phyloP scores from a whole-genome alignment of 139 green algal genomes.

The Chlamydomonas sphaeroides region DNA sequence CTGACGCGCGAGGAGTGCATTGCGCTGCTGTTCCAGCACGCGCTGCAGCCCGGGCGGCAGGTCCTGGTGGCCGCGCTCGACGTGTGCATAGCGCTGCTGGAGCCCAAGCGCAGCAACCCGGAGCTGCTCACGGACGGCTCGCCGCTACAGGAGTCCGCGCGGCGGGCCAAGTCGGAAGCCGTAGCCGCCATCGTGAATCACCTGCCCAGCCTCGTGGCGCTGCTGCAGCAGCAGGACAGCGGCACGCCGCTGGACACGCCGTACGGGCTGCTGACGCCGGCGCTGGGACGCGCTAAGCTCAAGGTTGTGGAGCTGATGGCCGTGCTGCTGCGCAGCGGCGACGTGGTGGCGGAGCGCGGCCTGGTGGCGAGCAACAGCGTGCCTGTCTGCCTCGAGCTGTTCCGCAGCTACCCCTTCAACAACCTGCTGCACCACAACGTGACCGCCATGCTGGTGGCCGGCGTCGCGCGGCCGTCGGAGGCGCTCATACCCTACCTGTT shows the following conservation, averaged over 20 bases:
- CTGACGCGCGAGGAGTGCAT: constrained; percentile 66
- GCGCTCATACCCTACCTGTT: constrained; percentile 75
- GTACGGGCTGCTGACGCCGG: constrained; percentile 80
- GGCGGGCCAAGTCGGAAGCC: constrained; percentile 45
- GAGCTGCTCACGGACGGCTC: constrained; percentile 36
- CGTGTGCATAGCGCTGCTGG: constrained; percentile 84
- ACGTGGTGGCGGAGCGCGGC: constrained; percentile 60
- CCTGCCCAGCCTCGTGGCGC: constrained; percentile 64
- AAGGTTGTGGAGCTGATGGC: constrained; percentile 85
- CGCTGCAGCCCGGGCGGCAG: constrained; percentile 46
- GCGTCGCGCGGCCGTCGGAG: constrained; percentile 48
- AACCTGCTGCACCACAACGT: constrained; percentile 89
- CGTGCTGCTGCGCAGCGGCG: constrained; percentile 76
- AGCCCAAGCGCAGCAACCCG: constrained; percentile 65
- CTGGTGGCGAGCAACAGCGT: constrained; percentile 68
- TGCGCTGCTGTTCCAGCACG: constrained; percentile 56
- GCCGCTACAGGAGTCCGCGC: constrained; percentile 42
- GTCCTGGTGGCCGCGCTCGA: constrained; percentile 79
- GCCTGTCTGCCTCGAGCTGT: constrained; percentile 73
- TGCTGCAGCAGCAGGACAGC: constrained; percentile 55
- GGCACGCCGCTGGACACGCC: constrained; percentile 67
- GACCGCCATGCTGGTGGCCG: constrained; percentile 63
- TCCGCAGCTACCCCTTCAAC: constrained; percentile 90
- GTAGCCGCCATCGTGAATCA: constrained; percentile 58
- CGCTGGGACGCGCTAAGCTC: constrained; percentile 77